Evolutionary conservation across 1,284 basidiomycete genomes (phyloP).

Genomic region (Irpex rosettiformis): DNA sequence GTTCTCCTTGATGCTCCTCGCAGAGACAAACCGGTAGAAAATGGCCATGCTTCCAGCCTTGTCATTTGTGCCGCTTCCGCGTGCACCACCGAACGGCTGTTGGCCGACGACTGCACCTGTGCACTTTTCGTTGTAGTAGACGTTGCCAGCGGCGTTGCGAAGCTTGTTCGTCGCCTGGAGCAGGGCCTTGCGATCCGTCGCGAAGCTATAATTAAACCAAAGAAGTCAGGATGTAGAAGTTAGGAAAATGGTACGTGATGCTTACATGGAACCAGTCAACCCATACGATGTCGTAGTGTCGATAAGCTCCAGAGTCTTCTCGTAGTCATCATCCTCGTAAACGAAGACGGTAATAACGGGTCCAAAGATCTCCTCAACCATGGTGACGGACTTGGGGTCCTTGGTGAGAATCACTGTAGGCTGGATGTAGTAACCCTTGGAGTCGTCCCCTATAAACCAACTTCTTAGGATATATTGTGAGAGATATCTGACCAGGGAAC

Average conservation of each 20-base stretch:
- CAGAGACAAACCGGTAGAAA: constrained; percentile 87
- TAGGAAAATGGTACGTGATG: neutral
- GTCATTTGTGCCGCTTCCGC: constrained; percentile 96
- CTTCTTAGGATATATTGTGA: neutral
- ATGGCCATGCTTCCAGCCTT: constrained; percentile 93
- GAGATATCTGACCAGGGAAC: neutral
- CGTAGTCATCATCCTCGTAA: constrained; percentile 81
- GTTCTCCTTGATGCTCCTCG: constrained; percentile 95
- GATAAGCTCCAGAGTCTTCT: constrained; percentile 84
- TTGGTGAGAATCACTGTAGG: constrained; percentile 95
- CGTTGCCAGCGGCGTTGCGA: constrained; percentile 85
- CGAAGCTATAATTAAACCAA: constrained; percentile 54
- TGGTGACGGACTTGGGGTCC: constrained; percentile 88
- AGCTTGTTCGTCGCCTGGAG: constrained; percentile 75
- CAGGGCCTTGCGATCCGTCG: constrained; percentile 75
- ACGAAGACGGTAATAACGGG: constrained; percentile 91
- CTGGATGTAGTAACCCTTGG: constrained; percentile 91
- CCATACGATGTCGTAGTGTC: constrained; percentile 89
- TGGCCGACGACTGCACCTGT: constrained; percentile 96
- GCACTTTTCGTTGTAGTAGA: constrained; percentile 96
- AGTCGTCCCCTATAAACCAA: constrained; percentile 66
- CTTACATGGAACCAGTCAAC: constrained; percentile 86
- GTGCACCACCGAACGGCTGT: constrained; percentile 95
- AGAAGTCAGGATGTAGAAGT: neutral
- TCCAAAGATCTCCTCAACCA: constrained; percentile 96